phyloP scores from a whole-genome alignment of 2,329 filamentous ascomycete species.

The Fragosphaeria purpurea region DNA sequence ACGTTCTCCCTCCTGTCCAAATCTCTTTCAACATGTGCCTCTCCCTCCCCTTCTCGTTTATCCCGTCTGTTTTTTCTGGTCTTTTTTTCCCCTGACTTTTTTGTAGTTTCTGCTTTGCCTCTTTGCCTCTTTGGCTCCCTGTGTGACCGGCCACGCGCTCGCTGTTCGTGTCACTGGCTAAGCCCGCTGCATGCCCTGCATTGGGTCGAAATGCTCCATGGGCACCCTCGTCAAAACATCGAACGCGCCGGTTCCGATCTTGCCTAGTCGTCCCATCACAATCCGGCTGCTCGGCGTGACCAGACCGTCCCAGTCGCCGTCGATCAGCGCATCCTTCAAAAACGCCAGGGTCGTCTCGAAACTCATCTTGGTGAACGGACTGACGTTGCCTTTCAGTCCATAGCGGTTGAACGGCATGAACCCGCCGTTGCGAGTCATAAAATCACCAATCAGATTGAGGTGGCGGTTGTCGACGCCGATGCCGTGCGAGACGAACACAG shows the following conservation, averaged over 20 bases:
- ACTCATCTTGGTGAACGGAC: slow-evolving; percentile 96
- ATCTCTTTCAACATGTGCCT: too few relatives aligned
- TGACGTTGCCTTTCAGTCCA: slow-evolving; percentile 73
- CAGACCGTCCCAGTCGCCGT: slow-evolving; percentile 83
- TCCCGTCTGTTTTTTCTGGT: too few relatives aligned
- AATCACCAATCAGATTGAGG: slow-evolving; percentile 89
- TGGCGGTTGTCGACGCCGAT: slow-evolving; percentile 89
- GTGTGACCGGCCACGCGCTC: too few relatives aligned
- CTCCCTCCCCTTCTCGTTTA: too few relatives aligned
- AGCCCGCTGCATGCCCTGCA: neutral
- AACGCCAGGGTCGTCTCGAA: slow-evolving; percentile 96
- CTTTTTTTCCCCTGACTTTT: too few relatives aligned
- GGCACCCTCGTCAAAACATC: slow-evolving; percentile 65
- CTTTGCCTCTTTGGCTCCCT: too few relatives aligned
- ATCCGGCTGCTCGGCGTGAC: slow-evolving; percentile 77
- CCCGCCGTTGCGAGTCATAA: slow-evolving; percentile 88
- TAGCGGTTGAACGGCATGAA: slow-evolving; percentile 91
- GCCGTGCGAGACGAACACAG: slow-evolving; percentile 81
- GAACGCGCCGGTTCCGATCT: slow-evolving; percentile 82
- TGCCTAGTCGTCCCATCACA: slow-evolving; percentile 74
- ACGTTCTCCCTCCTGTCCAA: too few relatives aligned
- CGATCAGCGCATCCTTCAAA: slow-evolving; percentile 81
- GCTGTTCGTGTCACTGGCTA: too few relatives aligned
- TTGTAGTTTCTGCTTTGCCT: too few relatives aligned
- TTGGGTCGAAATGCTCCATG: slow-evolving; percentile 34